Base-by-base conservation (phyloP, 2,329 filamentous ascomycete genomes). In the Aureobasidium vineae region DNA sequence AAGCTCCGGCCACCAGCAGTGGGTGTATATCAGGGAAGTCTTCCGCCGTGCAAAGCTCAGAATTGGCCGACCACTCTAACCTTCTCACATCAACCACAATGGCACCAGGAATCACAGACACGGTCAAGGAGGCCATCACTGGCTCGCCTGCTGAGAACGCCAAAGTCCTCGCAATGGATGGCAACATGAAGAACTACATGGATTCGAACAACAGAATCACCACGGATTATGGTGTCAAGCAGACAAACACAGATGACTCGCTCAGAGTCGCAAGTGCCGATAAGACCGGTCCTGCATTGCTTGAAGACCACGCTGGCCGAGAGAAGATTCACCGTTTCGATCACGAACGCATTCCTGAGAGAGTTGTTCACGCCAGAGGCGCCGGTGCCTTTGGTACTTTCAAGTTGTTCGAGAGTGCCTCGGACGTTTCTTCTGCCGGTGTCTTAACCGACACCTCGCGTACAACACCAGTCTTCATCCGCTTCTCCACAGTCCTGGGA, bases 241-340 rank as follows among this genome's bases (percentile, higher is more conserved):
- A 92, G 72, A 79, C 81, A 49, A 89, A 89, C 72, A 88, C 88
- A 0, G 92, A 96, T 73, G 84, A 92, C 74, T 95, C 90, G 91
- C 80, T 96, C 64, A 86, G 85, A 63, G 82, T 88, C 5, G 83
- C 80, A 31, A 86, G 79, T 41, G 82, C 86, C 3, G 83, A 90
- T 54, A 80, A 86, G 65, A 86, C 82, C 1, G 91, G 91, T 0
- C 89, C 91, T 0, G 76, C 77, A 72, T 79, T 93, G 0, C 75
- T 95, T 2, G 90, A 95, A 73, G 91, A 95, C 70, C 81, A 84
- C 11, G 87, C 90, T 72, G 86, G 78, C 0, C 83, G 90, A 15
- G 91, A 95, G 75, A 92, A 90, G 84, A 88, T 90, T 45, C 85
- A 87, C 75, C 87, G 88, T 33, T 93, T 95, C 72, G 90, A 94